These are phyloP conservation scores for Aspergillus homomorphus DNA, from an alignment of 495 filamentous ascomycete genomes.

Conservation along the genomic window DNA sequence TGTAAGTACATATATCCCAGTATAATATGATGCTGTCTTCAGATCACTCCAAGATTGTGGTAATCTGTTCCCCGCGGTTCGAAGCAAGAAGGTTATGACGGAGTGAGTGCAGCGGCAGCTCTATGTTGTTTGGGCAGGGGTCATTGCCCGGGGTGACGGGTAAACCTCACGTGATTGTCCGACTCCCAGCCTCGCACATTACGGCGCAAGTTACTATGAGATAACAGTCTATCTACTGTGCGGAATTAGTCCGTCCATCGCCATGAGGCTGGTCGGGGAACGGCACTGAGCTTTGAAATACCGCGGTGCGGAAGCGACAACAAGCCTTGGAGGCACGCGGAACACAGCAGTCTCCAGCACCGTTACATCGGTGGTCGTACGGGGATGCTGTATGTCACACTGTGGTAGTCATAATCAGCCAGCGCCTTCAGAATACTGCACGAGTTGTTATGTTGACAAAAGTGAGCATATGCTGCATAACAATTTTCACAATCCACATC, in stretches of 20 bases:
- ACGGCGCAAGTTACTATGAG: too few species aligned
- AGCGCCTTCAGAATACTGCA: too few species aligned
- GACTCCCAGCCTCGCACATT: too few species aligned
- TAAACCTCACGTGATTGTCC: too few species aligned
- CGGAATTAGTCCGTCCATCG: slow-evolving; percentile 13
- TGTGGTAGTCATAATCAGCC: neutral
- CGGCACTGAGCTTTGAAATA: neutral
- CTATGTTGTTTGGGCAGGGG: too few species aligned
- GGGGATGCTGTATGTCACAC: neutral
- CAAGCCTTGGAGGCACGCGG: neutral
- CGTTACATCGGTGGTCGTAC: neutral
- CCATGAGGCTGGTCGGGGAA: neutral
- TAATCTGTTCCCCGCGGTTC: too few species aligned
- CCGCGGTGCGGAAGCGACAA: neutral
- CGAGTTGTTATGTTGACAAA: neutral
- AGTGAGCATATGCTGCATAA: neutral
- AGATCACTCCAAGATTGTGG: too few species aligned
- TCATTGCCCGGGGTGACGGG: too few species aligned
- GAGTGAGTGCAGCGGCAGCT: too few species aligned
- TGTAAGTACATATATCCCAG: too few species aligned
- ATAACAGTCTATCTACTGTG: neutral
- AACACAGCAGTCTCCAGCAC: neutral
- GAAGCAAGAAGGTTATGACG: too few species aligned
- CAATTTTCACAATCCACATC: neutral
- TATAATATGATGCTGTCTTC: too few species aligned